Percentiles rank a stretch among this genome's conserved stretches.
Conservation (phyloP, 2,329 filamentous ascomycete genomes). For the Aspergillus felis region DNA sequence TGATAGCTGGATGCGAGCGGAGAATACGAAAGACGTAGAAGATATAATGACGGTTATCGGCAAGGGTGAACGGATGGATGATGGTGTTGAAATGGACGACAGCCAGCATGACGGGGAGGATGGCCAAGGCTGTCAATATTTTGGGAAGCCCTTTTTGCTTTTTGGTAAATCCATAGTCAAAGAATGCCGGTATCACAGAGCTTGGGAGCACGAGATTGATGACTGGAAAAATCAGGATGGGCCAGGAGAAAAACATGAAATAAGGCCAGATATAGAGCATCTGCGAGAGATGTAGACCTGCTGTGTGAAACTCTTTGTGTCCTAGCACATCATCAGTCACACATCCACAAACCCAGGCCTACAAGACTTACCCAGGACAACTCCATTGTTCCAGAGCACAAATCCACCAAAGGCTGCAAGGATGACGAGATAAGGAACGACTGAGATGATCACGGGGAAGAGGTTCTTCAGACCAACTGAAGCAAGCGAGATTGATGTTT, state of each 20-base stretch:
- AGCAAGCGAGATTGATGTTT: conserved; percentile 59
- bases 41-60: conserved; percentile 94
- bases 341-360: background rate
- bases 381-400: conserved; percentile 81
- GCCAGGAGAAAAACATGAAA: conserved; percentile 82
- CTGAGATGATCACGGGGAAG: conserved; percentile 34
- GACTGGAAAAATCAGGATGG: conserved; percentile 62
- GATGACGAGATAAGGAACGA: conserved; percentile 56
- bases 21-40: conserved; percentile 94
- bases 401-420: conserved; percentile 68
- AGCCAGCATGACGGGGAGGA: conserved; percentile 41
- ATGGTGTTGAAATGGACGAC: conserved; percentile 81
- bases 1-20: conserved; percentile 58
- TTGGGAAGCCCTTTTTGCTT: conserved; percentile 37
- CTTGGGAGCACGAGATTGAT: conserved; percentile 36
- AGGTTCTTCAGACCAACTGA: conserved; percentile 51
- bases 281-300: conserved; percentile 82
- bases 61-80: conserved; percentile 90
- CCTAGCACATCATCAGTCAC: conserved; percentile 47
- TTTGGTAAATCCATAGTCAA: conserved; percentile 32
- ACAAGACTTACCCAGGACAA: conserved; percentile 69
- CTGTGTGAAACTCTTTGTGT: conserved; percentile 91
- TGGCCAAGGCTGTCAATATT: conserved; percentile 30
- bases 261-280: conserved; percentile 96
- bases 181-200: conserved; percentile 27